Conservation (phyloP, 805 yeast species). For the Saturnispora zaruensis region DNA sequence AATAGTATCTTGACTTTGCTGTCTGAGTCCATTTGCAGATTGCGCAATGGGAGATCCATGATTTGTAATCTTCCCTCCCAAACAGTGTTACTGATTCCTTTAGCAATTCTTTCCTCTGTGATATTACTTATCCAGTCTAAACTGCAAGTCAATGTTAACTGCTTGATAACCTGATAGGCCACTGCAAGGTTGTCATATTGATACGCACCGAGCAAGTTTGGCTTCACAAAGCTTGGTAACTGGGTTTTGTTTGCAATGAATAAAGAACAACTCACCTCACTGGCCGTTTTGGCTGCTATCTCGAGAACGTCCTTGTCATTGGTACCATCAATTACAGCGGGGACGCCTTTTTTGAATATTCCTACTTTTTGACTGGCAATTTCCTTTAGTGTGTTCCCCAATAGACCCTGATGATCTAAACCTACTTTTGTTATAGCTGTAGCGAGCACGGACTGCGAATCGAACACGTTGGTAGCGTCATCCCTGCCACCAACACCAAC, state of each 20-base stretch:
- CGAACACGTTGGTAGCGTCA: constrained; percentile 80
- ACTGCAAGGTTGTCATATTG: constrained; percentile 64
- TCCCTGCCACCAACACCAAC: constrained; percentile 88
- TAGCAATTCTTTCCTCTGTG: constrained; percentile 25
- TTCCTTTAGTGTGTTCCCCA: constrained; percentile 56
- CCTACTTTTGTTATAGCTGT: constrained; percentile 82
- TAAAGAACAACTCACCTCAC: constrained; percentile 25
- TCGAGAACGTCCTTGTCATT: constrained; percentile 45
- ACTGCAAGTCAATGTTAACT: constrained; percentile 14
- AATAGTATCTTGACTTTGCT: constrained; percentile 37
- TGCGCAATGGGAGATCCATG: constrained; percentile 20
- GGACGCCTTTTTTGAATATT: constrained; percentile 53
- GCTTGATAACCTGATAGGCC: constrained; percentile 50
- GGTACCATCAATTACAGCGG: constrained; percentile 65
- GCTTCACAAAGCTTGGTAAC: constrained; percentile 10
- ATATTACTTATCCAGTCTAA: constrained; percentile 7
- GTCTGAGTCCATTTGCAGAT: constrained; percentile 4
- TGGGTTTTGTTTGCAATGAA: constrained; percentile 3
- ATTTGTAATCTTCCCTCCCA: constrained; percentile 90
- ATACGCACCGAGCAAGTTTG: constrained; percentile 65
- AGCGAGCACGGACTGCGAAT: constrained; percentile 35
- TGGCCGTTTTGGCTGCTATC: constrained; percentile 36
- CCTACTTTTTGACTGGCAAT: constrained; percentile 86
- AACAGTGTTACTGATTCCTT: constrained; percentile 45
- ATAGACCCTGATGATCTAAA: constrained; percentile 69